Percentiles rank a stretch among this genome's conserved stretches.
These are phyloP conservation scores for Aspergillus ochraceoroseus DNA, from an alignment of 2,329 filamentous ascomycete genomes.

Conservation along the genomic window DNA sequence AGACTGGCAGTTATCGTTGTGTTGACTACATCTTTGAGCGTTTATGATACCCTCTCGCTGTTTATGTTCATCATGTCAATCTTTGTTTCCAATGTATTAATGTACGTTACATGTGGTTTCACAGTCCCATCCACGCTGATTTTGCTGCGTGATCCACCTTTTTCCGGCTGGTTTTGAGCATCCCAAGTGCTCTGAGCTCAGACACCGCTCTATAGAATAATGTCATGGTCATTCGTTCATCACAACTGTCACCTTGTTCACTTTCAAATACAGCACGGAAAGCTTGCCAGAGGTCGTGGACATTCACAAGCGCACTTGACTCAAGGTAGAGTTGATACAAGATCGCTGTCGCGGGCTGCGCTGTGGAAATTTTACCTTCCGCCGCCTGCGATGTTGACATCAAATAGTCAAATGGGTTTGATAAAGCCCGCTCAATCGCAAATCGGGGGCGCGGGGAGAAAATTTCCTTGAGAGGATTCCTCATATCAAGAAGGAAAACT, in stretches of 20 bases:
- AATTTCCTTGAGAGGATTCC: constrained; percentile 53
- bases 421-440: constrained; percentile 56
- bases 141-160: constrained; percentile 91
- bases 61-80: constrained; percentile 1
- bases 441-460: constrained; percentile 56
- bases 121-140: constrained; percentile 66
- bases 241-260: constrained; percentile 28
- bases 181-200: constrained; percentile 77
- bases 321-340: constrained; percentile 61
- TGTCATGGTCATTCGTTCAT: constrained; percentile 50
- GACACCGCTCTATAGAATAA: constrained; percentile 81
- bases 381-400: constrained; percentile 45
- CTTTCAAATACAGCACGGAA: constrained; percentile 52
- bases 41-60: constrained; percentile 32
- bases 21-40: constrained; percentile 15
- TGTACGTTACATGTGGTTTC: constrained; percentile 19
- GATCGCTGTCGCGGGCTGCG: constrained; percentile 56
- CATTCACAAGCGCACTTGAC: constrained; percentile 57
- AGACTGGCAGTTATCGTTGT: constrained; percentile 1
- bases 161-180: constrained; percentile 84
- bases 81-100: constrained; percentile 4
- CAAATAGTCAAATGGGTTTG: constrained; percentile 57
- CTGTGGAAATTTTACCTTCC: constrained; percentile 42
- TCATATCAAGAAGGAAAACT: constrained; percentile 55
- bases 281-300: constrained; percentile 57